Evolutionary conservation across 2,329 filamentous ascomycete species (phyloP).

Genomic region (Pseudopyrenochaeta lycopersici): DNA sequence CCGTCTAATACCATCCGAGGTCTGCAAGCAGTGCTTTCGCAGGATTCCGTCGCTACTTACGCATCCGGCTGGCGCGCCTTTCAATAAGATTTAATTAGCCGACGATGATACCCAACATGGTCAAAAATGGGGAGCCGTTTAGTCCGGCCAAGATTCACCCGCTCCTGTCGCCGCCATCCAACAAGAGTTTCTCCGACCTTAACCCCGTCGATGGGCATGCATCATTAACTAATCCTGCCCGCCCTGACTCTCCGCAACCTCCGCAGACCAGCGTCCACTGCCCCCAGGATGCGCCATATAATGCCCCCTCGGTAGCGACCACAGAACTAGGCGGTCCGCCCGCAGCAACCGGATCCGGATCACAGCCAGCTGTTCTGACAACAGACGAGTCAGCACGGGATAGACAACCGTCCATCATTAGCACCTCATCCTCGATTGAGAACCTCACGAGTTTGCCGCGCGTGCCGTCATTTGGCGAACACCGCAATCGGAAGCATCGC

Average conservation of each 20-base stretch:
- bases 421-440: slow-evolving; percentile 46
- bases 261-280: slow-evolving; percentile 35
- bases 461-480: slow-evolving; percentile 48
- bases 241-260: slow-evolving; percentile 36
- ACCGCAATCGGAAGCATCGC: slow-evolving; percentile 48
- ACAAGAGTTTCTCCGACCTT: slow-evolving; percentile 41
- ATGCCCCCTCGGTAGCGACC: slow-evolving; percentile 42
- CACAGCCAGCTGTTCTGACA: slow-evolving; percentile 23
- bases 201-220: slow-evolving; percentile 34
- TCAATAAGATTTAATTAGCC: slow-evolving; percentile 18
- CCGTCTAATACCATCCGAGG: slow-evolving; percentile 13
- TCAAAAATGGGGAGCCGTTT: slow-evolving; percentile 42
- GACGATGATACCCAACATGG: slow-evolving; percentile 33
- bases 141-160: slow-evolving; percentile 45
- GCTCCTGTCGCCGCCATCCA: slow-evolving; percentile 43
- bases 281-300: slow-evolving; percentile 27
- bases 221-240: slow-evolving; percentile 36
- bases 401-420: slow-evolving; percentile 29
- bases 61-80: slow-evolving; percentile 14
- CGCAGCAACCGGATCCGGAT: slow-evolving; percentile 20
- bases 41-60: slow-evolving; percentile 15
- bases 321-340: slow-evolving; percentile 39
- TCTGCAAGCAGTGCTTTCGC: slow-evolving; percentile 6
- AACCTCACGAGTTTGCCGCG: slow-evolving; percentile 44
- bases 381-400: slow-evolving; percentile 39